Conservation (phyloP, 1,139 yeast species). For the Casaregolazyma lundiana region DNA sequence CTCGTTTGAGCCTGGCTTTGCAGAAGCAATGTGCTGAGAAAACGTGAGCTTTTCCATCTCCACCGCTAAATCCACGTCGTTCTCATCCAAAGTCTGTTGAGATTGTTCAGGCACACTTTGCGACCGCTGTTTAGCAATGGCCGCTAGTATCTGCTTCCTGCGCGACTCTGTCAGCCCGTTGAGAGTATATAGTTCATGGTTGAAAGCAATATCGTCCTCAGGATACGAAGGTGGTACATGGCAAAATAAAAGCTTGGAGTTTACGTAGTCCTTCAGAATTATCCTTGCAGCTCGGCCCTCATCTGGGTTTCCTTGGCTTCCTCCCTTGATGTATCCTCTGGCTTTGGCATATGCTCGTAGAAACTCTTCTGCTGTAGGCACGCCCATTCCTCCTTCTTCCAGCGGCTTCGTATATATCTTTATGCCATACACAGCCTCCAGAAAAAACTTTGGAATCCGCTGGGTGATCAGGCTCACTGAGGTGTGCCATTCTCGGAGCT, state of each 20-base stretch:
- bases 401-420: constrained; percentile 68
- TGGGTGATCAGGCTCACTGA: constrained; percentile 83
- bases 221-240: constrained; percentile 71
- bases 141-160: constrained; percentile 54
- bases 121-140: constrained; percentile 14
- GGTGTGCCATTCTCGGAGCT: constrained; percentile 88
- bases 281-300: constrained; percentile 93
- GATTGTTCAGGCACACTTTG: constrained; percentile 33
- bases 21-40: constrained; percentile 52
- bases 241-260: constrained; percentile 78
- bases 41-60: constrained; percentile 73
- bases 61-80: constrained; percentile 56
- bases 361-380: constrained; percentile 84
- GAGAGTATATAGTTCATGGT: constrained; percentile 65
- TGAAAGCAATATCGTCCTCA: constrained; percentile 51
- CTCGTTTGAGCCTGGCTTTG: neutral
- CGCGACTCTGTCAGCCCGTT: constrained; percentile 60
- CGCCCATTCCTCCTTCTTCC: constrained; percentile 86
- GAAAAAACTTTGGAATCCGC: constrained; percentile 79
- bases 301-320: constrained; percentile 87
- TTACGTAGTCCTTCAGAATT: constrained; percentile 89
- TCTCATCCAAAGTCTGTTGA: constrained; percentile 34
- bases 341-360: constrained; percentile 93
- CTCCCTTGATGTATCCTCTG: constrained; percentile 89
- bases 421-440: constrained; percentile 94